Evolutionary conservation across 2,329 filamentous ascomycete genomes (phyloP).

Genomic region (Botrytis deweyae): DNA sequence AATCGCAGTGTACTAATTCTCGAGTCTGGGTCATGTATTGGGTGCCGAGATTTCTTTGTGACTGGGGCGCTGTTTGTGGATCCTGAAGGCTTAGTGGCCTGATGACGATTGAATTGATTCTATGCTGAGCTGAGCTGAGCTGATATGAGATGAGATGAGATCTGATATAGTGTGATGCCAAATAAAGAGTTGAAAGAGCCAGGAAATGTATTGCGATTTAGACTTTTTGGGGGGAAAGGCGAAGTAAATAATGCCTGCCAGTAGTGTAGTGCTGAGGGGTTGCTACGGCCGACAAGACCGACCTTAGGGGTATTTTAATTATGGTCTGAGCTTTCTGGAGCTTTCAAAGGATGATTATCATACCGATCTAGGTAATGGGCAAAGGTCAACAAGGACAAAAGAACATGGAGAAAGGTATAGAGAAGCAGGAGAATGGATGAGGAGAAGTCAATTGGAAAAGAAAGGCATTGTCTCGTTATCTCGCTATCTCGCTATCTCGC

Average conservation of each 20-base stretch:
- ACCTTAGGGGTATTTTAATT: background rate
- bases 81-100: background rate
- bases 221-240: background rate
- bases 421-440: background rate
- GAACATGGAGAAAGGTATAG: too few species aligned
- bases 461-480: background rate
- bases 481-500: background rate
- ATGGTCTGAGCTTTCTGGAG: background rate
- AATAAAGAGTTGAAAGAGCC: background rate
- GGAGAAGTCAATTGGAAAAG: too few species aligned
- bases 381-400: background rate
- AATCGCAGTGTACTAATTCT: background rate
- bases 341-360: background rate
- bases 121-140: background rate
- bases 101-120: slow-evolving; percentile 1
- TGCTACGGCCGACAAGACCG: background rate
- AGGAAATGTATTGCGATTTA: background rate
- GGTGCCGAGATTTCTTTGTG: slow-evolving; percentile 1
- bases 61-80: slow-evolving; percentile 13
- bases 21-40: background rate
- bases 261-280: background rate
- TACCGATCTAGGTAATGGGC: background rate
- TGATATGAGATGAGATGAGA: background rate
- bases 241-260: background rate
- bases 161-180: background rate